Evolutionary conservation across 225 moss, liverwort and hornwort species (phyloP).

Genomic region (Rhytidiadelphus loreus): DNA sequence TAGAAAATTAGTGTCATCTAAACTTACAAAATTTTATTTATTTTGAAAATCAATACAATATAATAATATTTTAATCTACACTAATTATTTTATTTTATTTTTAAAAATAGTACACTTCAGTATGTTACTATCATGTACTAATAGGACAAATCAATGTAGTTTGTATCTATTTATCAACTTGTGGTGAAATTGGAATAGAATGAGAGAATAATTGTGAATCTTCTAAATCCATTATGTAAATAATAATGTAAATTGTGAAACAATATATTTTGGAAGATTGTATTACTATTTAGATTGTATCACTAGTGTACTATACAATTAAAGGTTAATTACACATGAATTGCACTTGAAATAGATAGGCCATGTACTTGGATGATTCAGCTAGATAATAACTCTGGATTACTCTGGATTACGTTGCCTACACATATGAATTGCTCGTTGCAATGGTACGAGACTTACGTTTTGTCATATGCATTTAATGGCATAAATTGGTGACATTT

Average conservation of each 20-base stretch:
- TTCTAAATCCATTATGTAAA: rapidly evolving
- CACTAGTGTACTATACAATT: background rate
- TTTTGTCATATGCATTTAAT: background rate
- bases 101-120: background rate
- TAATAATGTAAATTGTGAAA: background rate
- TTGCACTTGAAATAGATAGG: too few species aligned
- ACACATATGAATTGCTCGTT: too few species aligned
- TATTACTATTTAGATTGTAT: background rate
- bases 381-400: too few species aligned
- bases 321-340: too few species aligned
- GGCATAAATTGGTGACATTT: background rate
- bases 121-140: background rate
- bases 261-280: background rate
- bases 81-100: background rate
- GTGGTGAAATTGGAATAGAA: background rate
- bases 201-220: background rate
- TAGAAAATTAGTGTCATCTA: too few species aligned
- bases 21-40: background rate
- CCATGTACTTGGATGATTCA: too few species aligned
- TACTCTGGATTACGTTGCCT: too few species aligned
- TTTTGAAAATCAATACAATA: background rate
- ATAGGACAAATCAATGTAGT: background rate
- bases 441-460: too few species aligned
- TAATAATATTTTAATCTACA: background rate
- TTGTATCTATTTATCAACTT: background rate